Evolutionary conservation across 2,329 filamentous ascomycete species (phyloP), one percentile per base, ranked within the genome.

Genomic region (Nannizziopsis arthrosporioides): DNA sequence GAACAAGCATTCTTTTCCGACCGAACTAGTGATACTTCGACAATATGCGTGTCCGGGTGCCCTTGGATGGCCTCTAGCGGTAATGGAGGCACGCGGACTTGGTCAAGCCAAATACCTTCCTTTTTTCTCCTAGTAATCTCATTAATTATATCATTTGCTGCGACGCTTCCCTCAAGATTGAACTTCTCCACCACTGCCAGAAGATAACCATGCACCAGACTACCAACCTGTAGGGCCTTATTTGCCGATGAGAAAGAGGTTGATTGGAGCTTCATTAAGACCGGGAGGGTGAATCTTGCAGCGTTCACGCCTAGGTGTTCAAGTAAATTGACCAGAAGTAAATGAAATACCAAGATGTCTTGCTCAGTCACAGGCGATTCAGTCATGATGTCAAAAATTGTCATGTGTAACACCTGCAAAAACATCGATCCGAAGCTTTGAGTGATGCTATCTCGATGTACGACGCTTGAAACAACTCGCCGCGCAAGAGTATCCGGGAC

Each of bases 241-340:
- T 78, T 64, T 0, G 83, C 79, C 1, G 61, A 59, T 27, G 60
- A 64, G 4, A 61, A 55, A 42, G 92, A 84, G 53, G 92, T 86
- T 58, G 94, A 86, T 63, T 95, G 89, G 1, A 96, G 74, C 40
- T 84, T 78, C 63, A 93, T 80, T 9, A 94, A 76, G 88, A 95
- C 94, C 1, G 89, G 87, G 34, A 95, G 66, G 0, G 88, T 87
- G 57, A 78, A 83, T 50, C 82, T 77, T 4, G 77, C 77, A 12
- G 86, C 84, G 61, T 95, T 94, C 44, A 94, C 79, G 3, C 90
- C 89, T 0, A 95, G 73, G 49, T 80, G 81, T 50, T 79, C 74
- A 7, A 87, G 76, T n/a, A 94, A 72, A 48, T 78, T 85, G 9
- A 78, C 72, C 34, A 94, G 74, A 9, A 95, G 73, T 2, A 87